These are phyloP conservation scores for Rhododendron molle DNA, from an alignment of 148 eudicot species.

Conservation along the genomic window DNA sequence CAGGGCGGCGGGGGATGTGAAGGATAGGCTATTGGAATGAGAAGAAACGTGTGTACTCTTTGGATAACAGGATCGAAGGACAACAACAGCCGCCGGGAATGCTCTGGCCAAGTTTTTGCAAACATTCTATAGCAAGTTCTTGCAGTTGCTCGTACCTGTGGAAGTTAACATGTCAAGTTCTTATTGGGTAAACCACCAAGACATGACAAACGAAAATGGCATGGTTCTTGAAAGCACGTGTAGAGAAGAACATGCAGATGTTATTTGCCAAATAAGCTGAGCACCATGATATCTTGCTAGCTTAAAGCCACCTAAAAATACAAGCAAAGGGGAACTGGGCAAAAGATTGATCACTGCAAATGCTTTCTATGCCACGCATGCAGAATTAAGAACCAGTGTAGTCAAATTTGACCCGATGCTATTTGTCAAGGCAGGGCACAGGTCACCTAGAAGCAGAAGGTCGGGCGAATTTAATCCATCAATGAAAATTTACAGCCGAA, in stretches of 20 bases:
- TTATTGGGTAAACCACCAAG: background rate
- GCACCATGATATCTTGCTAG: background rate
- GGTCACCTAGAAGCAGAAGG: background rate
- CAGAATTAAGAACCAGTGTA: background rate
- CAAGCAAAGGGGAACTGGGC: background rate
- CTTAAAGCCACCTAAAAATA: background rate
- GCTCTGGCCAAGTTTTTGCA: constrained; percentile 99
- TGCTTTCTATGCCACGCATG: background rate
- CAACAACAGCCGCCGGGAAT: constrained; percentile 73
- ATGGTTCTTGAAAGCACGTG: background rate
- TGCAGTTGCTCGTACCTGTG: constrained; percentile 92
- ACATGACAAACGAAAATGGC: background rate
- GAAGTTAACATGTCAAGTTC: constrained; percentile 5
- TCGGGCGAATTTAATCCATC: background rate
- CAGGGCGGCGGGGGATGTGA: background rate
- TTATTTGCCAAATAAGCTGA: background rate
- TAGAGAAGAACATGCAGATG: background rate
- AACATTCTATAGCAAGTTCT: constrained; percentile 96
- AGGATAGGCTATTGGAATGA: background rate
- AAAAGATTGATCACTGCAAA: background rate
- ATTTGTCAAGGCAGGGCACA: background rate
- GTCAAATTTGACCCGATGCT: background rate
- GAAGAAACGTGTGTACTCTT: constrained; percentile 47
- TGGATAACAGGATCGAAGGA: constrained; percentile 95
- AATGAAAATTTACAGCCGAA: background rate